Conservation (phyloP, 176 grass and related monocot genomes). For the Calamus simplicifolius region DNA sequence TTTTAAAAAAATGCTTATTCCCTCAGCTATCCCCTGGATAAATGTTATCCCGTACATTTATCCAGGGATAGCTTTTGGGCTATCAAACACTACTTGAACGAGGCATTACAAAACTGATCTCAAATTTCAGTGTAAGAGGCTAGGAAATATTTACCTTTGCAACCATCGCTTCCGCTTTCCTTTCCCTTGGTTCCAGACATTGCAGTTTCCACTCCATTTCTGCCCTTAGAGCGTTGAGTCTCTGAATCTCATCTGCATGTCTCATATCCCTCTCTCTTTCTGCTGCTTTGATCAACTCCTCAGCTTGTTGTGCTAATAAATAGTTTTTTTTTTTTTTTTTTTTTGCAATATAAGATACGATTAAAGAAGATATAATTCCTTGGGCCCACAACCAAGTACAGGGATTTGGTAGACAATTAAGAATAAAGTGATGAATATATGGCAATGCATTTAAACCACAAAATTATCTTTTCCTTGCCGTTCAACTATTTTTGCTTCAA, state of each 20-base stretch:
- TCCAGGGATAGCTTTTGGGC: too few species aligned
- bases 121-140: not conserved
- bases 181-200: slow-evolving; percentile 38
- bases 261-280: slow-evolving; percentile 51
- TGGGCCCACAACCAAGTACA: too few species aligned
- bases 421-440: not conserved
- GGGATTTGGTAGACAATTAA: too few species aligned
- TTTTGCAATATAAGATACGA: not conserved
- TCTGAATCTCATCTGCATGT: slow-evolving; percentile 41
- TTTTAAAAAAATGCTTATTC: too few species aligned
- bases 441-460: slow-evolving; percentile 1
- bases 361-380: not conserved
- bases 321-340: not conserved
- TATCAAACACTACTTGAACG: too few species aligned
- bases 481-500: slow-evolving; percentile 50
- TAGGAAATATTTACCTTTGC: slow-evolving; percentile 31
- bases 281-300: slow-evolving; percentile 37
- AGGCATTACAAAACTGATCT: too few species aligned
- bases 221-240: slow-evolving; percentile 33
- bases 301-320: slow-evolving; percentile 31
- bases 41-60: too few species aligned
- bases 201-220: slow-evolving; percentile 58
- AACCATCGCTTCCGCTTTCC: slow-evolving; percentile 34
- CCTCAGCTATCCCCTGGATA: too few species aligned
- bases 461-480: slow-evolving; percentile 59